These are phyloP conservation scores for Jackrogersella multiformis DNA, from an alignment of 495 filamentous ascomycete genomes.

Conservation along the genomic window DNA sequence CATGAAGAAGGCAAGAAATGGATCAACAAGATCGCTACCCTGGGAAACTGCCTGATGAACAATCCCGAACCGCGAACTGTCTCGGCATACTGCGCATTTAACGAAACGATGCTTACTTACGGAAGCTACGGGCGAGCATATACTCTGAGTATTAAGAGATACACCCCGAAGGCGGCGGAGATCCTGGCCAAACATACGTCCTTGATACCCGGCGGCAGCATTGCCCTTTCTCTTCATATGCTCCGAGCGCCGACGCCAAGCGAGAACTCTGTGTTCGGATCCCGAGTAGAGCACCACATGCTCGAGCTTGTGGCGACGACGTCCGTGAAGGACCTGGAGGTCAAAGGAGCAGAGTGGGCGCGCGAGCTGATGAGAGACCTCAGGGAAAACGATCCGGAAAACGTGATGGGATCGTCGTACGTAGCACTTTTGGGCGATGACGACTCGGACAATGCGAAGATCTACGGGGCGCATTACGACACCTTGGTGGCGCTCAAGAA, in stretches of 20 bases:
- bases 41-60: background rate
- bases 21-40: conserved; percentile 1
- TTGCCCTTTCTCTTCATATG: background rate
- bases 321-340: background rate
- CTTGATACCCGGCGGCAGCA: background rate
- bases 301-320: background rate
- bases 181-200: background rate
- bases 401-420: background rate
- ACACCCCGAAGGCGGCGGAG: background rate
- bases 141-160: conserved; percentile 2
- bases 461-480: background rate
- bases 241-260: background rate
- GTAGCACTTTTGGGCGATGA: background rate
- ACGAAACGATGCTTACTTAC: conserved; percentile 3
- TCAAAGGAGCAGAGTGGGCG: background rate
- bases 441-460: background rate
- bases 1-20: background rate
- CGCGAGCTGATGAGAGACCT: background rate
- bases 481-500: conserved; percentile 8
- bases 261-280: background rate
- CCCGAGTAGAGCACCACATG: conserved; percentile 1
- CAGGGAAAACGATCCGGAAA: background rate
- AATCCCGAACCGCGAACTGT: background rate
- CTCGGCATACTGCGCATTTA: background rate
- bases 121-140: background rate